Base-by-base conservation (phyloP, 208 protist genomes). In the Hexamita inflata region DNA sequence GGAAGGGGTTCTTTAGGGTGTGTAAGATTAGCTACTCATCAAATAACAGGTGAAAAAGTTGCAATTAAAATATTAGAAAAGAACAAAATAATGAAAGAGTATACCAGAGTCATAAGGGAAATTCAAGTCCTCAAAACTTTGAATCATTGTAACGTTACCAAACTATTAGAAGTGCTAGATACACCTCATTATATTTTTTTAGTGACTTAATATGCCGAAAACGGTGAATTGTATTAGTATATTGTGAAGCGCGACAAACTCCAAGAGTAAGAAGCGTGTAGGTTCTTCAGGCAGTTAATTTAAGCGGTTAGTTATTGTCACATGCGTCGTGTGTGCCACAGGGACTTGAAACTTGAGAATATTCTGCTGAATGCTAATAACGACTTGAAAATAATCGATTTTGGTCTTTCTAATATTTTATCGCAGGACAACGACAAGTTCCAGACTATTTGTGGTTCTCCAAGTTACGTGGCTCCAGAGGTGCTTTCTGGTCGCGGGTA, bases 1-100 rank as follows among this genome's bases (percentile, higher is more conserved):
- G 96, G 96, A 41, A 88, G 92, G 58, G 96, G 96, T 67, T 94
- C 92, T 61, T 99, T 99, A 74, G 94, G 94, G 60, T 98, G 98
- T 82, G 96, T 99, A 32, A 85, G 83, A 53, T 73, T 88, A 1
- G 86, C 77, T 24, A 83, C 81, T 24, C 86, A 89, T 53, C 76
- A 78, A 39, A 77, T 81, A 0, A 87, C 80, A 0, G 76, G 80
- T 28, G 74, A 82, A 29, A 81, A 83, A 38, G 87, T 90, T 19
- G 87, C 86, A 26, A 75, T 89, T 9, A 90, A 90, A 70, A 84
- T 90, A 26, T 79, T 89, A 28, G 81, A 77, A 19, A 90, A 90
- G 77, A 80, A 84, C 13, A 62, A 58, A 9, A 57, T 90, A 24
- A 58, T 75, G 59, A 38, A 77, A 78, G 24, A 42, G 87, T 53